Evolutionary conservation across 371 early-diverging fungal species (phyloP), one percentile per base, ranked within the genome.

Genomic region (Actinomortierella wolfii): DNA sequence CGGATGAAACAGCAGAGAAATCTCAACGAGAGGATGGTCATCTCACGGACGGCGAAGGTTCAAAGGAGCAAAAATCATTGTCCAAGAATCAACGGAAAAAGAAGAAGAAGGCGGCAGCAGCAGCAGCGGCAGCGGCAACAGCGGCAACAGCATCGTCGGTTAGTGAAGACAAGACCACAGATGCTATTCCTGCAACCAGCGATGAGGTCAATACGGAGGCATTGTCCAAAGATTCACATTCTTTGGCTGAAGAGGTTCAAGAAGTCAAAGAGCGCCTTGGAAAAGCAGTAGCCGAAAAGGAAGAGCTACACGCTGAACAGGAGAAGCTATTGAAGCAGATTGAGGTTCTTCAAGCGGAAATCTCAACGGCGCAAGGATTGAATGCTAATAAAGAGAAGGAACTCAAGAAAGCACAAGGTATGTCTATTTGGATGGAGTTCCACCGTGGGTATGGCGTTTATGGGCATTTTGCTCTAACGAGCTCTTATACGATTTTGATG

Each of bases 81-180:
- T 70, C 71, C 1, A 70, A 70, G 56, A 70, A 70, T 29, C 57
- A 59, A 5, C 56, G 41, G 43, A 70, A 64, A 46, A 64, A 56
- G 48, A 58, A 45, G 62, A 68, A 43, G 67, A 56, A 41, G 3
- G 45, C 34, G 29, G 52, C 23, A 1, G 49, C 24, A 13, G 50
- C 21, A 52, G 53, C 44, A 14, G 34, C 54, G 1, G 44, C 51
- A 5, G 21, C 41, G 18, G 63, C 21, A 53, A 17, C 59, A 58
- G 21, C 26, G 28, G 51, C 34, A 34, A 34, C 34, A 34, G 34
- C 11, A 34, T 34, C 34, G 11, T 11, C 34, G 4, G 4, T 11
- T 34, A 11, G 11, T 34, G 34, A 11, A 34, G 34, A 34, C 11
- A 34, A 11, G 34, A 11, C 34, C 11, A 11, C 34, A 34, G 34